Conservation (phyloP, 768 basidiomycete species). For the Dioszegia crocea region DNA sequence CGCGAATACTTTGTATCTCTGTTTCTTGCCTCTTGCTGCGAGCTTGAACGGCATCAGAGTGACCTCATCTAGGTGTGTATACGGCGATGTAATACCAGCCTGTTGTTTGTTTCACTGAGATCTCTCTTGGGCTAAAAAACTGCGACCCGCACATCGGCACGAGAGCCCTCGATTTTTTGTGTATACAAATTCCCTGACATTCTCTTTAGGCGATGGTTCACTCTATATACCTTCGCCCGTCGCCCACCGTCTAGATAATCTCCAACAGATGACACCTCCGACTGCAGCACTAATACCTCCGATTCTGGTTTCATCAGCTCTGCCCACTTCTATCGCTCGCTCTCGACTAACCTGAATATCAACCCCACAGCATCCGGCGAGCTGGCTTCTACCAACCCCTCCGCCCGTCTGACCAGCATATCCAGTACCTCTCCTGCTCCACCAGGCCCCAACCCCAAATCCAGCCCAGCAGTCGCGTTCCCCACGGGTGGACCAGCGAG, state of each 20-base stretch:
- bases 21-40: background rate
- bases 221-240: conserved; percentile 10
- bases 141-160: too few relatives aligned
- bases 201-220: too few relatives aligned
- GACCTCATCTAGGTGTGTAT: too few relatives aligned
- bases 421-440: background rate
- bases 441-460: conserved; percentile 28
- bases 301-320: conserved; percentile 8
- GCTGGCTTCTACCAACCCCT: conserved; percentile 37
- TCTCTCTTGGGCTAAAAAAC: too few relatives aligned
- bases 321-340: background rate
- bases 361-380: conserved; percentile 68
- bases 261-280: conserved; percentile 12
- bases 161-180: too few relatives aligned
- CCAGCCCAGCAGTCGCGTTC: conserved; percentile 50
- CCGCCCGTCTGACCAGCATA: conserved; percentile 15
- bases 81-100: too few relatives aligned
- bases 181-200: too few relatives aligned
- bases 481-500: conserved; percentile 21
- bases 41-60: too few relatives aligned
- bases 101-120: too few relatives aligned
- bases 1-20: background rate
- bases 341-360: conserved; percentile 66
- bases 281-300: conserved; percentile 13
- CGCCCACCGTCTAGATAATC: conserved; percentile 15